Conservation (phyloP, 2,329 filamentous ascomycete genomes). For the Proliferodiscus dingleyae region DNA sequence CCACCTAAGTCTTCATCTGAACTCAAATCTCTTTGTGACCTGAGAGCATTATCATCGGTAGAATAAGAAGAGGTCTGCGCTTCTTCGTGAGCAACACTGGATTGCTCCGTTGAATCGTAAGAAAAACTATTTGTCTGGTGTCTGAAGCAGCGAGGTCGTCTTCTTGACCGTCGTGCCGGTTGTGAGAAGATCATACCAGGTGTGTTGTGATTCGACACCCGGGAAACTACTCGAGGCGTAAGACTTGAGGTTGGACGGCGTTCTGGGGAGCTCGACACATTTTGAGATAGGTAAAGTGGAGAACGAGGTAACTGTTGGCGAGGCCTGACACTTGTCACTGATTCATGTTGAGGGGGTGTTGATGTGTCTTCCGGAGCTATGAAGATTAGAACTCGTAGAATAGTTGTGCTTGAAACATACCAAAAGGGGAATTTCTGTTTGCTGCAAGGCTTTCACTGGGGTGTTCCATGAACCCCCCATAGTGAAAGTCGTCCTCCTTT, state of each 20-base stretch:
- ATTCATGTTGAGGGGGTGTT: conserved; percentile 20
- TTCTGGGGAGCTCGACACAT: conserved; percentile 30
- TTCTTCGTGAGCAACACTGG: conserved; percentile 29
- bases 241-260: conserved; percentile 17
- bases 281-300: conserved; percentile 30
- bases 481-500: conserved; percentile 28
- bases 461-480: conserved; percentile 27
- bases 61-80: conserved; percentile 21
- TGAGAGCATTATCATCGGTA: conserved; percentile 15
- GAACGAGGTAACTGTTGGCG: conserved; percentile 27
- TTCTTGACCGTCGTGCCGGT: conserved; percentile 25
- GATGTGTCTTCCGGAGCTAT: conserved; percentile 27
- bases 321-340: conserved; percentile 11
- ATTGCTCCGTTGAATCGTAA: conserved; percentile 30
- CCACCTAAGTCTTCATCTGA: conserved; percentile 26
- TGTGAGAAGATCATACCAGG: conserved; percentile 30
- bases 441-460: conserved; percentile 8
- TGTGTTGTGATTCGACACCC: conserved; percentile 22
- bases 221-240: conserved; percentile 22
- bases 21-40: conserved; percentile 14
- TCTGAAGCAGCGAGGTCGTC: conserved; percentile 24
- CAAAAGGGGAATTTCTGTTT: conserved; percentile 16
- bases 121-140: conserved; percentile 34
- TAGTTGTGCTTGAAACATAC: conserved; percentile 14
- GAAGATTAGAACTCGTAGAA: background rate